Evolutionary conservation across 352 stramenopile species (phyloP).

Genomic region (Phytophthora colocasiae): DNA sequence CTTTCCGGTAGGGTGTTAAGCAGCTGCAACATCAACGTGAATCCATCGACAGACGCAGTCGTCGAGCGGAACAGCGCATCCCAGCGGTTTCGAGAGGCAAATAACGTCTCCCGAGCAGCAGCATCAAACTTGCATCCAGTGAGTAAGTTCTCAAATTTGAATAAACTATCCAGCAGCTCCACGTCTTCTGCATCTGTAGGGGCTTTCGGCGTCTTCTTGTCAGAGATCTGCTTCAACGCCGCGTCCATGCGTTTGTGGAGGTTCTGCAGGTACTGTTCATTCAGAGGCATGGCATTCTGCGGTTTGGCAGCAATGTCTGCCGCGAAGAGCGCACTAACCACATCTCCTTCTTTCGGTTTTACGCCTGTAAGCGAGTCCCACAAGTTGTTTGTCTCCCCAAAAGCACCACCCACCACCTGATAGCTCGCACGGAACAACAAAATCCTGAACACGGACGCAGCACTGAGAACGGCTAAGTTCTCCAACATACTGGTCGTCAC

Average conservation of each 20-base stretch:
- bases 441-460: conserved; percentile 58
- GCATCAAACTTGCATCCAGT: conserved; percentile 52
- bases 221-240: conserved; percentile 41
- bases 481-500: conserved; percentile 54
- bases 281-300: conserved; percentile 35
- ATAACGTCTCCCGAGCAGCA: conserved; percentile 41
- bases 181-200: conserved; percentile 49
- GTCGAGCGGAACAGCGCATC: conserved; percentile 47
- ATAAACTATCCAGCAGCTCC: conserved; percentile 50
- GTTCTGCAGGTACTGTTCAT: conserved; percentile 53
- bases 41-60: conserved; percentile 54
- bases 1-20: conserved; percentile 54
- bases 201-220: conserved; percentile 32
- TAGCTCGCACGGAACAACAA: conserved; percentile 58
- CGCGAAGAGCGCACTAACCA: conserved; percentile 32
- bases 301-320: conserved; percentile 23
- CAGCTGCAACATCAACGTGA: conserved; percentile 60
- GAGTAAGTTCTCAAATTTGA: conserved; percentile 58
- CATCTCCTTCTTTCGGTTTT: conserved; percentile 44
- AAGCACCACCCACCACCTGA: conserved; percentile 27
- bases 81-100: conserved; percentile 55
- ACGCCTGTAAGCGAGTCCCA: conserved; percentile 39
- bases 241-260: conserved; percentile 46
- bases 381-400: conserved; percentile 31
- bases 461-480: conserved; percentile 49